phyloP scores from a whole-genome alignment of 1,284 basidiomycete genomes.

The Macrocybe sp. region DNA sequence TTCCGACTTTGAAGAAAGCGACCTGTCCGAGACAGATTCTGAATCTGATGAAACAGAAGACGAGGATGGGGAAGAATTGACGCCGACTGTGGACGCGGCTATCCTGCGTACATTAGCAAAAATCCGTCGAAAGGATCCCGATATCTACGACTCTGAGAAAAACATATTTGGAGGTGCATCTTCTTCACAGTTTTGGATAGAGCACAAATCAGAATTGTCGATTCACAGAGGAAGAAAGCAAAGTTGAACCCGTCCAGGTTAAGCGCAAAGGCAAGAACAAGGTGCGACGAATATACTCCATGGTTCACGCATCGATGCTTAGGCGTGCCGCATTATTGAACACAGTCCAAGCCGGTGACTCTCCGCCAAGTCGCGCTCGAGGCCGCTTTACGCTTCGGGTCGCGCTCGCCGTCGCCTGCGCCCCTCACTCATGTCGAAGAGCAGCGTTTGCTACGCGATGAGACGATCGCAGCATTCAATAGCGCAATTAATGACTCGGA shows the following conservation, averaged over 20 bases:
- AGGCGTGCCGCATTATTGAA: conserved; percentile 13
- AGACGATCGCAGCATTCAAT: conserved; percentile 83
- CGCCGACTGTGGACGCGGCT: conserved; percentile 91
- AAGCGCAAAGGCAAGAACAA: conserved; percentile 42
- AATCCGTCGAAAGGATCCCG: conserved; percentile 82
- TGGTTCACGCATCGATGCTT: conserved; percentile 2
- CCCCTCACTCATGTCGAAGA: conserved; percentile 76
- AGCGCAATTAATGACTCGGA: conserved; percentile 50
- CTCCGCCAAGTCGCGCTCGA: conserved; percentile 56
- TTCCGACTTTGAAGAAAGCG: conserved; percentile 52
- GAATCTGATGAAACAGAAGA: conserved; percentile 86
- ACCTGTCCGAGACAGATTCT: conserved; percentile 56
- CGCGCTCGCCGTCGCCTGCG: conserved; percentile 51
- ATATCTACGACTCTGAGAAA: conserved; percentile 71
- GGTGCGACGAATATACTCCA: conserved; percentile 26
- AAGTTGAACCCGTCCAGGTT: conserved; percentile 26
- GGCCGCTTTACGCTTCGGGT: conserved; percentile 44
- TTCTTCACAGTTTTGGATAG: background rate
- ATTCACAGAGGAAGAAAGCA: conserved; percentile 59
- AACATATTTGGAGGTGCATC: conserved; percentile 72
- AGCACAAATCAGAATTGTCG: background rate
- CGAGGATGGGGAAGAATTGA: conserved; percentile 94
- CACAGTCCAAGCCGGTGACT: conserved; percentile 55
- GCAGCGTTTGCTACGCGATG: conserved; percentile 69
- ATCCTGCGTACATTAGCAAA: conserved; percentile 88